Conservation (phyloP, 2,329 filamentous ascomycete species). For the Lithohypha guttulata region DNA sequence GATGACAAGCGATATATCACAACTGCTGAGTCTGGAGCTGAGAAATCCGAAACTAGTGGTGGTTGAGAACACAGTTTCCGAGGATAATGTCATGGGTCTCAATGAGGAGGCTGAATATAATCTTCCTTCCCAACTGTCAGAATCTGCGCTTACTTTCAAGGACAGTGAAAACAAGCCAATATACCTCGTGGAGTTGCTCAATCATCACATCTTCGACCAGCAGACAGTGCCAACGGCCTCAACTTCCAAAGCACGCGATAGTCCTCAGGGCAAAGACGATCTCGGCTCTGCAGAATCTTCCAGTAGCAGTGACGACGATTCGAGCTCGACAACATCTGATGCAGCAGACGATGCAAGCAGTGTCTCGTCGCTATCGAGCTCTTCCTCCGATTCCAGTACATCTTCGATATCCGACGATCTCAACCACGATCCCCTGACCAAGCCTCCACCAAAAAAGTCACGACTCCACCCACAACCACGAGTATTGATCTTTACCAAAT, state of each 20-base stretch:
- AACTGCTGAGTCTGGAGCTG: constrained; percentile 64
- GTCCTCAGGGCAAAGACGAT: constrained; percentile 10
- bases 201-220: constrained; percentile 36
- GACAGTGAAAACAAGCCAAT: constrained; percentile 67
- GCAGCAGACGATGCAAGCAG: constrained; percentile 20
- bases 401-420: background rate
- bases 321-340: constrained; percentile 17
- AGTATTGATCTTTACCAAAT: constrained; percentile 87
- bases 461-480: constrained; percentile 70
- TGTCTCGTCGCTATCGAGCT: constrained; percentile 23
- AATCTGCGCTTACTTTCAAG: constrained; percentile 57
- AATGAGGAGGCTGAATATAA: constrained; percentile 33
- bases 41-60: constrained; percentile 57
- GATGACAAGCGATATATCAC: constrained; percentile 81
- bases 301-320: constrained; percentile 19
- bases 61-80: constrained; percentile 8
- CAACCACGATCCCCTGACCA: constrained; percentile 24
- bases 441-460: constrained; percentile 75
- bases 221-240: background rate
- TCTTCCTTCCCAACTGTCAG: constrained; percentile 53
- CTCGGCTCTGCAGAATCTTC: constrained; percentile 26
- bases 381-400: constrained; percentile 23
- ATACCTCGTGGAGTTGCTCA: constrained; percentile 68
- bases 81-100: constrained; percentile 9
- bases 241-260: constrained; percentile 12